Evolutionary conservation across 352 stramenopile genomes (phyloP).

Genomic region (Pythium phragmitis): DNA sequence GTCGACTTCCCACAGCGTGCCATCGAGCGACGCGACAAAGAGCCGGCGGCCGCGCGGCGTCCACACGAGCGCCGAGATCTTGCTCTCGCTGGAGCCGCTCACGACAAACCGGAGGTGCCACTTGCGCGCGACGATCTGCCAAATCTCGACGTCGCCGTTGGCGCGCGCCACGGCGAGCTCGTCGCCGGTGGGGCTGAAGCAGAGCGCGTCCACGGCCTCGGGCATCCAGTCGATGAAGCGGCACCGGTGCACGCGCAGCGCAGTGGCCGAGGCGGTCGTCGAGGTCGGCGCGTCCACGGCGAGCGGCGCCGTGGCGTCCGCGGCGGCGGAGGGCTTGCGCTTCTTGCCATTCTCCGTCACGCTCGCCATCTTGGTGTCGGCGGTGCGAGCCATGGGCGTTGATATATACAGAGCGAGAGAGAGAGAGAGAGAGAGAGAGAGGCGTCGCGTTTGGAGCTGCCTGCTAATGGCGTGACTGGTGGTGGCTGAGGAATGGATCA

Average conservation of each 20-base stretch:
- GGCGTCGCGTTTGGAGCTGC: background rate
- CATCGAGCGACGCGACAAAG: constrained; percentile 71
- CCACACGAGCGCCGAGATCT: constrained; percentile 77
- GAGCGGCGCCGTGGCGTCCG: background rate
- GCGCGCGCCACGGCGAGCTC: constrained; percentile 73
- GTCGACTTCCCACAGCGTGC: constrained; percentile 84
- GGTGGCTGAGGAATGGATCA: constrained; percentile 13
- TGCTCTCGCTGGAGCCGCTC: constrained; percentile 50
- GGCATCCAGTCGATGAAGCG: constrained; percentile 87
- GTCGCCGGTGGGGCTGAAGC: constrained; percentile 54
- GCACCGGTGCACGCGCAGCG: constrained; percentile 76
- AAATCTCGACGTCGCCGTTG: constrained; percentile 84
- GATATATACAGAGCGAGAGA: background rate
- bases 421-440: background rate
- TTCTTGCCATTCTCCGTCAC: constrained; percentile 41
- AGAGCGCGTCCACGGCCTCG: constrained; percentile 57
- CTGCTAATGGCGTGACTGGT: background rate
- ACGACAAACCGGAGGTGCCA: constrained; percentile 78
- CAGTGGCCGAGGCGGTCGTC: background rate
- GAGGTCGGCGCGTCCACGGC: background rate
- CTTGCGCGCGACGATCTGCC: constrained; percentile 51
- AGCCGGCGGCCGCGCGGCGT: constrained; percentile 37
- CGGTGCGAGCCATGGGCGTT: constrained; percentile 6
- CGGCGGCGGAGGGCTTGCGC: constrained; percentile 39
- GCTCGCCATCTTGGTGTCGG: constrained; percentile 17